Conservation (phyloP, 2,329 filamentous ascomycete species). For the Cryphonectria nitschkei region DNA sequence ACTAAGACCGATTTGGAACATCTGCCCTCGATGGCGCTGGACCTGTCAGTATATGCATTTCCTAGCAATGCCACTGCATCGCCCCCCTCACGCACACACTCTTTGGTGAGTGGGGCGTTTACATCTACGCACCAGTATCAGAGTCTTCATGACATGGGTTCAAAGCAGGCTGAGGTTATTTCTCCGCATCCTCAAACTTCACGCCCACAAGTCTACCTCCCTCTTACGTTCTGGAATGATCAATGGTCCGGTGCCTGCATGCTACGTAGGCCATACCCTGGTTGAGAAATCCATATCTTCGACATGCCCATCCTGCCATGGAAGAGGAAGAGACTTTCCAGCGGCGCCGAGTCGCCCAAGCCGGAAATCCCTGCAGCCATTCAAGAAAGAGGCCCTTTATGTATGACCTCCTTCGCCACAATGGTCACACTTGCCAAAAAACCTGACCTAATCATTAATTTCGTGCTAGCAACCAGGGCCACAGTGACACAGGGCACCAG, state of each 20-base stretch:
- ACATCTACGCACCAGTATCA: neutral
- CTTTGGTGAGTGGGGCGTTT: neutral
- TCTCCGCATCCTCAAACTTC: neutral
- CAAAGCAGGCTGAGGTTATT: neutral
- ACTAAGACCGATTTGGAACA: neutral
- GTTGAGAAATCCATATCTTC: neutral
- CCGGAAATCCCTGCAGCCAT: too few relatives aligned
- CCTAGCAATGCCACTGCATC: neutral
- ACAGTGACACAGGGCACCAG: neutral
- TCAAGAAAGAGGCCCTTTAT: neutral
- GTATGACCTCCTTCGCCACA: neutral
- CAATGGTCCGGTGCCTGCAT: neutral
- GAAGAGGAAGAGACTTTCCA: neutral
- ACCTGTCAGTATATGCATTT: neutral
- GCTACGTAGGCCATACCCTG: neutral
- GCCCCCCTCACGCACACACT: neutral
- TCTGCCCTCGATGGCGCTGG: neutral
- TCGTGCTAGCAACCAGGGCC: neutral
- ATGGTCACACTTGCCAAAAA: neutral
- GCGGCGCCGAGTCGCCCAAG: neutral
- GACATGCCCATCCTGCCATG: neutral
- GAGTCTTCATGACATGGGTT: neutral
- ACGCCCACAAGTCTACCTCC: neutral
- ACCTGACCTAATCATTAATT: neutral
- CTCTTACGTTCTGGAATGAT: neutral